phyloP scores from a whole-genome alignment of 495 filamentous ascomycete genomes.

The Staphylotrichum longicolle region DNA sequence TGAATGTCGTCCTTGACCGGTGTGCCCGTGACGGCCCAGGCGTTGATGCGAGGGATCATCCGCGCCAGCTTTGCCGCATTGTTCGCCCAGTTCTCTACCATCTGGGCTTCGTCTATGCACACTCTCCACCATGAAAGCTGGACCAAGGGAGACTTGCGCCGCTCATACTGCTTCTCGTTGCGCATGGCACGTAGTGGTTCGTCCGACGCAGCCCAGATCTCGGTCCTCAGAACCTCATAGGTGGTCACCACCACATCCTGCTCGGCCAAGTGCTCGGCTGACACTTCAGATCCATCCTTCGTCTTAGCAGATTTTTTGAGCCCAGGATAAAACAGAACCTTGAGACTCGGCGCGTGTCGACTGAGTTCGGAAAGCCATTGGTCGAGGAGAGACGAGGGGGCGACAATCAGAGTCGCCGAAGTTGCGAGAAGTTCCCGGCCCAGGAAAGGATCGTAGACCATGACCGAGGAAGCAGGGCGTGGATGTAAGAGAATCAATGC shows the following conservation, averaged over 20 bases:
- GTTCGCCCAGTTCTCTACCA: constrained; percentile 84
- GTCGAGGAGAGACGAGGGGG: constrained; percentile 72
- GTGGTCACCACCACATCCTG: constrained; percentile 86
- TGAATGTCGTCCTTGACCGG: constrained; percentile 77
- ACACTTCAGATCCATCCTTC: constrained; percentile 28
- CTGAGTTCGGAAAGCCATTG: constrained; percentile 85
- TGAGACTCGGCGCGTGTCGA: constrained; percentile 53
- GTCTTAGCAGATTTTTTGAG: constrained; percentile 42
- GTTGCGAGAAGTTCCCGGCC: constrained; percentile 45
- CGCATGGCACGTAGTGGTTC: constrained; percentile 65
- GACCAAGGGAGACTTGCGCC: constrained; percentile 70
- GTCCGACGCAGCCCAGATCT: constrained; percentile 72
- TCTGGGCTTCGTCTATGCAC: constrained; percentile 92
- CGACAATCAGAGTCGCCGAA: constrained; percentile 79
- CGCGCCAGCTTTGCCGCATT: constrained; percentile 78
- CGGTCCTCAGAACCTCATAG: constrained; percentile 71
- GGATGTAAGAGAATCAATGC: constrained; percentile 67
- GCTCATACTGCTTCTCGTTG: constrained; percentile 62
- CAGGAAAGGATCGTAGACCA: constrained; percentile 29
- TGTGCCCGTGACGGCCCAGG: constrained; percentile 93
- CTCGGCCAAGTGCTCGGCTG: constrained; percentile 51
- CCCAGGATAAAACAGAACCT: constrained; percentile 46
- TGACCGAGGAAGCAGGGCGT: constrained; percentile 25
- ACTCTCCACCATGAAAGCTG: constrained; percentile 88
- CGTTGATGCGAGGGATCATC: constrained; percentile 75